A percentile compares a stretch with the other conserved stretches of the same genome.
phyloP scores from a whole-genome alignment of 441 rosid genomes.

The Bruguiera hainesii region DNA sequence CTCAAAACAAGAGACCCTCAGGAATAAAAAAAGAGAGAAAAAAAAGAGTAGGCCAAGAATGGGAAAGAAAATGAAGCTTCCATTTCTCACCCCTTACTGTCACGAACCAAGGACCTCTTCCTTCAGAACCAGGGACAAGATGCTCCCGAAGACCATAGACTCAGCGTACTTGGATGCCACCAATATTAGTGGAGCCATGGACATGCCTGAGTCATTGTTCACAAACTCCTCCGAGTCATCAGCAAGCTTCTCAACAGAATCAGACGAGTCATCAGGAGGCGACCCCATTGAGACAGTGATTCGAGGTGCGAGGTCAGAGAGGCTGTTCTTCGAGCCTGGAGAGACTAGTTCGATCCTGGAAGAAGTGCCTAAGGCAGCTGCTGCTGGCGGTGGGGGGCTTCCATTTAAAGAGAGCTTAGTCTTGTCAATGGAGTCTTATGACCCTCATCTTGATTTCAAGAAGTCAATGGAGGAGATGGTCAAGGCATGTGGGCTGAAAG shows the following conservation, averaged over 20 bases:
- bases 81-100: conserved; percentile 49
- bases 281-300: conserved; percentile 54
- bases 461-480: conserved; percentile 93
- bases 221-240: conserved; percentile 32
- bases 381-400: neutral
- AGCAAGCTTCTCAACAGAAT: conserved; percentile 30
- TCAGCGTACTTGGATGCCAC: conserved; percentile 29
- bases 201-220: conserved; percentile 24
- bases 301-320: conserved; percentile 49
- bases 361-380: conserved; percentile 28
- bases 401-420: conserved; percentile 40
- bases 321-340: conserved; percentile 66
- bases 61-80: conserved; percentile 46
- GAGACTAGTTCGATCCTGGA: conserved; percentile 64
- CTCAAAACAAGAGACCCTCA: neutral
- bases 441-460: conserved; percentile 61
- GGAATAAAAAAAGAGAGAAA: neutral
- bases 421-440: conserved; percentile 57
- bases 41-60: conserved; percentile 1
- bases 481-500: conserved; percentile 50
- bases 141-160: conserved; percentile 44
- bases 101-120: conserved; percentile 72
- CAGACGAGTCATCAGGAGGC: conserved; percentile 24
- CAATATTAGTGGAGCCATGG: conserved; percentile 5
- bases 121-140: conserved; percentile 32